Evolutionary conservation across 768 basidiomycete genomes (phyloP), one percentile per base, ranked within the genome.

Genomic region (Termitomyces sp.): DNA sequence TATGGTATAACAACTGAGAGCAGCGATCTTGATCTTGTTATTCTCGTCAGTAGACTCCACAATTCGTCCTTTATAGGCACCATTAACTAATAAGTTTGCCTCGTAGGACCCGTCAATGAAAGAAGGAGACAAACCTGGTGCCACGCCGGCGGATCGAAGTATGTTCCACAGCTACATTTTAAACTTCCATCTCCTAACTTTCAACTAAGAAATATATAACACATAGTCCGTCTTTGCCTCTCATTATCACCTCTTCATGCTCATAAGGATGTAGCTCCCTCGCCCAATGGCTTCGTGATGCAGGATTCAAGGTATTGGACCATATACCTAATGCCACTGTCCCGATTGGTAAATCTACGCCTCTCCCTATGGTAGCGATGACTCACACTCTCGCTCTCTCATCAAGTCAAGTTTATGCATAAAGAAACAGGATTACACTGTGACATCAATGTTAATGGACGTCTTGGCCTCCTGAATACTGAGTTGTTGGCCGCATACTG

Each of bases 391-490:
- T 50, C 58, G 8, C 9, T 23, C n/a, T 35, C 20, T 26, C 41
- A 9, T n/a, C 6, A 63, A 86, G 85, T 86, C 33, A 82, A 80
- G 63, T 81, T 82, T 61, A 64, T 50, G n/a, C 81, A 85, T 61
- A 73, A 69, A 0, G n/a, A 9, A 2, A 79, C 77, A 0, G 67
- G 68, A 16, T 59, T 83, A 23, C 57, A 74, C 0, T 78, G 82
- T 59, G 86, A 87, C 61, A 70, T 89, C 63, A 86, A 85, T 64
- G 74, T 85, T 58, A 89, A 90, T 65, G 79, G 85, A 32, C 82
- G 79, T 6, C 74, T 88, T 1, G 87, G 87, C 1, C 56, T 78
- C 3, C 59, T 73, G 38, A 85, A 83, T 61, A 82, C 85, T 0
- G 59, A 70, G 4, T 69, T 89, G 55, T 70, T 89, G 58, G 71